Conservation (phyloP, 345 rosid genomes). For the Gynandropsis gynandra region DNA sequence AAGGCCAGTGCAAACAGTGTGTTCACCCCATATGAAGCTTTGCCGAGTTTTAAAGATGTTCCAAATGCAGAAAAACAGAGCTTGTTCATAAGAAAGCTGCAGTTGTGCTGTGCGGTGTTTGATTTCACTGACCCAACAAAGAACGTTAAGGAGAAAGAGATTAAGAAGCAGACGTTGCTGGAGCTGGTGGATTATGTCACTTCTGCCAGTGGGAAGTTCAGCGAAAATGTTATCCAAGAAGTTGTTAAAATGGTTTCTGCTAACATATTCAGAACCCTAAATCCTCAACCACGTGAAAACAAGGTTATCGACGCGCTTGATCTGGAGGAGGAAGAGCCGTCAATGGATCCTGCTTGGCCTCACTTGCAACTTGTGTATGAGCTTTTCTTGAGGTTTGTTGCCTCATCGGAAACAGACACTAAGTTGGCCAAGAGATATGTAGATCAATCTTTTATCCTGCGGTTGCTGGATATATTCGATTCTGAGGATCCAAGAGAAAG, state of each 20-base stretch:
- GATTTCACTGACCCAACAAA: slow-evolving; percentile 57
- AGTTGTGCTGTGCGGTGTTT: slow-evolving; percentile 48
- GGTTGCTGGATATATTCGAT: slow-evolving; percentile 57
- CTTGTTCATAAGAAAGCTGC: slow-evolving; percentile 45
- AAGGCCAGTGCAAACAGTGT: slow-evolving; percentile 36
- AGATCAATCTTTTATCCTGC: slow-evolving; percentile 55
- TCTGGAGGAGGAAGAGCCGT: slow-evolving; percentile 67
- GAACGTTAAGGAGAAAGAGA: slow-evolving; percentile 60
- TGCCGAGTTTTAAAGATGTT: slow-evolving; percentile 56
- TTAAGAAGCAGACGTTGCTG: slow-evolving; percentile 61
- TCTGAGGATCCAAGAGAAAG: slow-evolving; percentile 64
- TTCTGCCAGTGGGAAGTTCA: slow-evolving; percentile 47
- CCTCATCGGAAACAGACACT: slow-evolving; percentile 69
- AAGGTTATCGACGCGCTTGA: slow-evolving; percentile 56
- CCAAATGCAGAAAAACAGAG: slow-evolving; percentile 50
- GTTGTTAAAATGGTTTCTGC: slow-evolving; percentile 52
- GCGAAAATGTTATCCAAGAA: slow-evolving; percentile 50
- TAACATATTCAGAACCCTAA: slow-evolving; percentile 52
- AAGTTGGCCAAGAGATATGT: slow-evolving; percentile 61
- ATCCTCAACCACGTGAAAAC: slow-evolving; percentile 57
- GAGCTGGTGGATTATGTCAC: slow-evolving; percentile 66
- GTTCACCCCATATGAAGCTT: slow-evolving; percentile 42
- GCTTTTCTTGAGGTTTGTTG: slow-evolving; percentile 61
- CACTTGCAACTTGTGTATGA: slow-evolving; percentile 71
- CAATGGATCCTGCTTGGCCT: slow-evolving; percentile 76